Evolutionary conservation across 495 filamentous ascomycete genomes (phyloP).

Genomic region (Trichoderma gamsii): DNA sequence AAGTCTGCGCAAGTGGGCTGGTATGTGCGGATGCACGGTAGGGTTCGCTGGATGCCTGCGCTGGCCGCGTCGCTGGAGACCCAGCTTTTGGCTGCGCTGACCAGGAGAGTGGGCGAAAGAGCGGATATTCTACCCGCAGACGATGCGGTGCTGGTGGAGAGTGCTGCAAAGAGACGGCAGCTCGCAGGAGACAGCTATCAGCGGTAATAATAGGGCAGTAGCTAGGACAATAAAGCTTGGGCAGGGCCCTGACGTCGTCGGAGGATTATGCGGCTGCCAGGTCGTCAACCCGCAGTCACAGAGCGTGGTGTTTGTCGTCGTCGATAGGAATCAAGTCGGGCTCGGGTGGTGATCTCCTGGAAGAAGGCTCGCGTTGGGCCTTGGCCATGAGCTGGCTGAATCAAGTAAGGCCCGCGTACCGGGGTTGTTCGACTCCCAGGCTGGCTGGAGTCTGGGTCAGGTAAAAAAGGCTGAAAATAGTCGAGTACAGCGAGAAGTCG

Average conservation of each 20-base stretch:
- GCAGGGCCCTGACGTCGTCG: not conserved
- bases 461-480: not conserved
- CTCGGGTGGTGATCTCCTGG: not conserved
- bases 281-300: not conserved
- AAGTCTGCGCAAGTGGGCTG: not conserved
- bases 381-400: constrained; percentile 11
- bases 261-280: not conserved
- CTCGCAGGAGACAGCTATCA: not conserved
- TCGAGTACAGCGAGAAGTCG: not conserved
- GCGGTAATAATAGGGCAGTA: not conserved
- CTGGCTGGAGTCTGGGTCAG: not conserved
- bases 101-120: constrained; percentile 5
- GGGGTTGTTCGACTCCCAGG: not conserved
- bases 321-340: not conserved
- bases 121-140: not conserved
- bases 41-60: constrained; percentile 3
- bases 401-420: constrained; percentile 5
- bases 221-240: not conserved
- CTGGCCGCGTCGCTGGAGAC: not conserved
- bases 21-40: constrained; percentile 1
- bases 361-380: constrained; percentile 6
- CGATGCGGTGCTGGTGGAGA: constrained; percentile 12
- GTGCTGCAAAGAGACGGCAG: constrained; percentile 5
- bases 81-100: not conserved
- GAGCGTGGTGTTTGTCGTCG: not conserved